Conservation (phyloP, 2,329 filamentous ascomycete species). For the Colletotrichum sp. region DNA sequence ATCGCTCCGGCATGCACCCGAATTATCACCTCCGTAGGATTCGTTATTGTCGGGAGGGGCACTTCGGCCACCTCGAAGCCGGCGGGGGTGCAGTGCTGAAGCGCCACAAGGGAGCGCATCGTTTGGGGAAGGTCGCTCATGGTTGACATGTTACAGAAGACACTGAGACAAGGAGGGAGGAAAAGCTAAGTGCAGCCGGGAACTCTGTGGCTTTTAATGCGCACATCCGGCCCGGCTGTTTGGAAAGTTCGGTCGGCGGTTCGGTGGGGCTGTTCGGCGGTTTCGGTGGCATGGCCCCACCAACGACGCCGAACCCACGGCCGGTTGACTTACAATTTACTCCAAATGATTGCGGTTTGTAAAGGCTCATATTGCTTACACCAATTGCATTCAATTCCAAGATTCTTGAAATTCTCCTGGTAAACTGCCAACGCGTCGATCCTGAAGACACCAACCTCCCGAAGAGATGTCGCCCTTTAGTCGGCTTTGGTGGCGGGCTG, state of each 20-base stretch:
- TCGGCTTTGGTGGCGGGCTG: constrained; percentile 16
- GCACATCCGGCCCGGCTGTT: background rate
- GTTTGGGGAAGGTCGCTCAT: constrained; percentile 38
- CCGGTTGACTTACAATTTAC: background rate
- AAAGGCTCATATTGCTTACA: background rate
- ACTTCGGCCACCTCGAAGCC: constrained; percentile 43
- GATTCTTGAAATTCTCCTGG: background rate
- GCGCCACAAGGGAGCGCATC: constrained; percentile 49
- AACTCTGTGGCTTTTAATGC: background rate
- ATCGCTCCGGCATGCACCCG: constrained; percentile 40
- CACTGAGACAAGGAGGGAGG: background rate
- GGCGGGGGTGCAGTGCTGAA: constrained; percentile 40
- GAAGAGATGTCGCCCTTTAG: background rate
- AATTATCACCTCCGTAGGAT: constrained; percentile 48
- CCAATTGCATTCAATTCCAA: background rate
- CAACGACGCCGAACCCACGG: constrained; percentile 3
- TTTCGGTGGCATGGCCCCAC: constrained; percentile 1
- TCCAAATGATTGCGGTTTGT: accelerated
- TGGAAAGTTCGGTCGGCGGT: background rate
- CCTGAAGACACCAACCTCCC: background rate
- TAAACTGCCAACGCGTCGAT: background rate
- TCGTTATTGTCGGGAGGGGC: constrained; percentile 47
- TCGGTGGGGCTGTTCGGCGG: constrained; percentile 1
- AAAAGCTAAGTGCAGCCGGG: background rate
- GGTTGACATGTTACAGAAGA: background rate